Evolutionary conservation across 1,284 basidiomycete species (phyloP).

Genomic region (Trichosporon coremiiforme): DNA sequence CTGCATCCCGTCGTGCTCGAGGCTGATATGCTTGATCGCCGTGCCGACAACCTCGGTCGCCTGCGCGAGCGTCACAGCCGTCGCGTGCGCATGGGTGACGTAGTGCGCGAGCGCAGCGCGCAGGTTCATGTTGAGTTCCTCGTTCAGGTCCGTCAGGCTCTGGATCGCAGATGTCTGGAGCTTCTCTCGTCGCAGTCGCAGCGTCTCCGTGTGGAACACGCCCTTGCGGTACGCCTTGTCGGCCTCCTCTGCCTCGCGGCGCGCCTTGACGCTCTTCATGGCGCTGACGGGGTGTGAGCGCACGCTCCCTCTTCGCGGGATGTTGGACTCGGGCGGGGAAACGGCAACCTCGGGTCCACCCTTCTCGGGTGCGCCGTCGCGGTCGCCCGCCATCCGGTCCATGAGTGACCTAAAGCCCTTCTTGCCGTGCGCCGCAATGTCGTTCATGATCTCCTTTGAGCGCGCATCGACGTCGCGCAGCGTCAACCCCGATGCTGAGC

Average conservation of each 20-base stretch:
- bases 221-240: constrained; percentile 91
- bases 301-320: constrained; percentile 20
- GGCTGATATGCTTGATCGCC: constrained; percentile 67
- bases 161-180: constrained; percentile 79
- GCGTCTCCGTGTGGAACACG: constrained; percentile 90
- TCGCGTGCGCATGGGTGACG: constrained; percentile 67
- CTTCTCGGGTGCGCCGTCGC: constrained; percentile 34
- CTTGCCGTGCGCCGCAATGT: constrained; percentile 53
- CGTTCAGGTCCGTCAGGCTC: constrained; percentile 77
- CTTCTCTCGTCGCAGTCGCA: constrained; percentile 78
- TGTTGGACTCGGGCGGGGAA: constrained; percentile 32
- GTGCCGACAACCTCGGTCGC: constrained; percentile 53
- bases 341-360: constrained; percentile 1
- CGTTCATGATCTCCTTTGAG: constrained; percentile 53
- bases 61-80: constrained; percentile 62
- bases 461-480: constrained; percentile 33
- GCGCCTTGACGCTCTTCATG: constrained; percentile 72
- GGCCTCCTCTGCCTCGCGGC: constrained; percentile 90
- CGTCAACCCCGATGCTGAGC: constrained; percentile 30
- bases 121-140: constrained; percentile 70
- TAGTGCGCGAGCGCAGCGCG: constrained; percentile 70
- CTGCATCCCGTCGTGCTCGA: constrained; percentile 65
- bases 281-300: constrained; percentile 53
- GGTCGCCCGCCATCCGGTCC: constrained; percentile 51
- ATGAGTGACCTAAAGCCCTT: constrained; percentile 55